Evolutionary conservation across 345 rosid species (phyloP).

Genomic region (Euphorbia tirucalli): DNA sequence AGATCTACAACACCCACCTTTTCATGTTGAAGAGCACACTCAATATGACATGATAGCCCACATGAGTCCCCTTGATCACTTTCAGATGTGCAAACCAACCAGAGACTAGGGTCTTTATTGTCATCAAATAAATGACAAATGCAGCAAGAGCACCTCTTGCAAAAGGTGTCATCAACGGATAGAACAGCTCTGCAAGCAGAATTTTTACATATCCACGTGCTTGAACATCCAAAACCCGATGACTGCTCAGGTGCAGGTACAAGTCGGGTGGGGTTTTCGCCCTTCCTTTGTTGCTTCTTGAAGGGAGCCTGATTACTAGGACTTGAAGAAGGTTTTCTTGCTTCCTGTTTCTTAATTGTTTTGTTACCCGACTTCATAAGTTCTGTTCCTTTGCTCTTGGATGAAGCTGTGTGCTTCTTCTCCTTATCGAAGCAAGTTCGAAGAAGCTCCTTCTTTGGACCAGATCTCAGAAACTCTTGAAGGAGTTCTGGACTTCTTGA

Average conservation of each 20-base stretch:
- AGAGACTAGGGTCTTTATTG: constrained; percentile 79
- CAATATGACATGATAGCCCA: constrained; percentile 88
- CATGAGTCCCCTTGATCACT: constrained; percentile 64
- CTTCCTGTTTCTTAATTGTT: constrained; percentile 62
- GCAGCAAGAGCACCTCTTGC: constrained; percentile 97
- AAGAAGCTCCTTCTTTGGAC: constrained; percentile 50
- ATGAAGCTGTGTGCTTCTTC: constrained; percentile 48
- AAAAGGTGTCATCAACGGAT: constrained; percentile 66
- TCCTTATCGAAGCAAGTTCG: constrained; percentile 47
- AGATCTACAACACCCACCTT: constrained; percentile 85
- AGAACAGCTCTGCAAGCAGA: constrained; percentile 62
- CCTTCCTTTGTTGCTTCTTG: constrained; percentile 68
- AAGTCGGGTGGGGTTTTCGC: constrained; percentile 53
- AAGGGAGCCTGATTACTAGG: constrained; percentile 38
- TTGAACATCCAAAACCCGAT: constrained; percentile 43
- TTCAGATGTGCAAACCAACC: constrained; percentile 70
- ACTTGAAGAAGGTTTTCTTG: constrained; percentile 40
- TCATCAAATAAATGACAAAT: constrained; percentile 90
- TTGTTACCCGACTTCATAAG: constrained; percentile 40
- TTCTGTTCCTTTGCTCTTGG: constrained; percentile 69
- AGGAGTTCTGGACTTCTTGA: constrained; percentile 59
- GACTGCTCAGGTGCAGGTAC: constrained; percentile 40
- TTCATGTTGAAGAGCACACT: constrained; percentile 77
- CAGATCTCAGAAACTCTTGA: constrained; percentile 57
- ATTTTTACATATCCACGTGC: constrained; percentile 71